Conservation (phyloP, 2,329 filamentous ascomycete genomes). For the Diaporthe velutina region DNA sequence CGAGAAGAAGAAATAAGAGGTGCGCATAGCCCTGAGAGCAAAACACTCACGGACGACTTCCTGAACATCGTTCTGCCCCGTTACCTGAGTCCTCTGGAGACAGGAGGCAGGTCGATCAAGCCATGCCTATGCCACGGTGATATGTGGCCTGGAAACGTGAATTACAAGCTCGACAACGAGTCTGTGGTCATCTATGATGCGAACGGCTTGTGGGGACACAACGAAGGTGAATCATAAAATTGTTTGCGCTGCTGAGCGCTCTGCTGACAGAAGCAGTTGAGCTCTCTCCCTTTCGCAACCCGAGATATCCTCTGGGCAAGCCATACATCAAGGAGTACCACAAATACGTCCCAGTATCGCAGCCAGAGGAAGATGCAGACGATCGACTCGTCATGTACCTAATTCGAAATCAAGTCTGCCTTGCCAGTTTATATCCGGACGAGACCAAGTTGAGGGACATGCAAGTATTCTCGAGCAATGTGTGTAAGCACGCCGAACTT, state of each 20-base stretch:
- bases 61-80: not conserved
- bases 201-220: not conserved
- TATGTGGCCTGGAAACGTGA: conserved; percentile 4
- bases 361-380: not conserved
- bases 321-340: not conserved
- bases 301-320: not conserved
- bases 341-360: not conserved
- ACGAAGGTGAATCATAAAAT: not conserved
- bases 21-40: no score
- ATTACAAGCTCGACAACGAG: not conserved
- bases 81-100: not conserved
- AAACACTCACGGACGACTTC: not conserved
- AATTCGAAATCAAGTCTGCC: not conserved
- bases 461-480: not conserved
- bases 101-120: not conserved
- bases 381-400: not conserved
- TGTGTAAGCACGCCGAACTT: not conserved
- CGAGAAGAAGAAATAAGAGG: not conserved
- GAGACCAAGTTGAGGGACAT: not conserved
- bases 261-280: not conserved
- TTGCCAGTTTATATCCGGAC: not conserved
- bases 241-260: not conserved
- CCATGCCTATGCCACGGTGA: not conserved
- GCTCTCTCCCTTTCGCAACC: not conserved
- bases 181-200: not conserved